Evolutionary conservation across 2,329 filamentous ascomycete species (phyloP).

Genomic region (Coccinonectria pachysandricola): DNA sequence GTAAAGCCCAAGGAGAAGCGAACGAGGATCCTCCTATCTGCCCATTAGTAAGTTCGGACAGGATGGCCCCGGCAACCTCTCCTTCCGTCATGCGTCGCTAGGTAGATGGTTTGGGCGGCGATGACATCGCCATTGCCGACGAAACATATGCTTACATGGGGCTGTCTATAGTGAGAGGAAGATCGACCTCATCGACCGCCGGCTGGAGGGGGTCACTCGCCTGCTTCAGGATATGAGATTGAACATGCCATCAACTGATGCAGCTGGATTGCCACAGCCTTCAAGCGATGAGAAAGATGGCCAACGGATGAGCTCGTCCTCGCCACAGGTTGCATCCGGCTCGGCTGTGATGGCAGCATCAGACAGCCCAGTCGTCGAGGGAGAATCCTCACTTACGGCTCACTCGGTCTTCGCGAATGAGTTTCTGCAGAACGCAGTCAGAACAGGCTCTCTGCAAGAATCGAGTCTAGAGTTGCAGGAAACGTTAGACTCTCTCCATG

Average conservation of each 20-base stretch:
- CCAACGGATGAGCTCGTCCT: slow-evolving; percentile 7
- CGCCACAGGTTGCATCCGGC: slow-evolving; percentile 10
- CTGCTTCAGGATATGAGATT: slow-evolving; percentile 25
- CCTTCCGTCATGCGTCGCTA: background rate
- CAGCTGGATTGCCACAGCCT: no score
- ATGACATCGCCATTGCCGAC: no score
- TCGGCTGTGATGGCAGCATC: slow-evolving; percentile 10
- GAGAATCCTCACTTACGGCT: slow-evolving; percentile 34
- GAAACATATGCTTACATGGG: background rate
- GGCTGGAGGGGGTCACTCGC: slow-evolving; percentile 24
- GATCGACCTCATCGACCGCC: slow-evolving; percentile 28
- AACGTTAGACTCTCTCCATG: slow-evolving; percentile 24
- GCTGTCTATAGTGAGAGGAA: slow-evolving; percentile 23
- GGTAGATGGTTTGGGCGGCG: no score
- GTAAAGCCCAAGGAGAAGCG: slow-evolving; percentile 25
- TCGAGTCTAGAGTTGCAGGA: slow-evolving; percentile 24
- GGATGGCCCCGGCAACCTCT: no score
- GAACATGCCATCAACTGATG: slow-evolving; percentile 10
- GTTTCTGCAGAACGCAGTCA: slow-evolving; percentile 29
- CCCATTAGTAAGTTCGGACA: slow-evolving; percentile 27
- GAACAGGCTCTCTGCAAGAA: slow-evolving; percentile 16
- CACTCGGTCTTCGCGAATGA: slow-evolving; percentile 37
- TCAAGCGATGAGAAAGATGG: no score
- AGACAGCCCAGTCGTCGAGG: slow-evolving; percentile 28
- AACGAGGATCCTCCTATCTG: slow-evolving; percentile 25